These are phyloP conservation scores for Fremontodendron californicum DNA, from an alignment of 345 rosid species.

Conservation along the genomic window DNA sequence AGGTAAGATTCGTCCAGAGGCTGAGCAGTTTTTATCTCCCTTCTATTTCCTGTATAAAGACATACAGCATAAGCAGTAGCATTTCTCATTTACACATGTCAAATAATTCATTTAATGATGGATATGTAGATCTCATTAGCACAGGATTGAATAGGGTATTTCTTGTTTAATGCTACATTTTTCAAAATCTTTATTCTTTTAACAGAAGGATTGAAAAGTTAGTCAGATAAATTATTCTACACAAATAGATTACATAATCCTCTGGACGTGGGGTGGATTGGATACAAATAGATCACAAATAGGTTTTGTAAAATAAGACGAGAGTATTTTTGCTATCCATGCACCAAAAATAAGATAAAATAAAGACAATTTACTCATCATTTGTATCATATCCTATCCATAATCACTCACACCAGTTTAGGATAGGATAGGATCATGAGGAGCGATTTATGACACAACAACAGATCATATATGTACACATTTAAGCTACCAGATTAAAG, in stretches of 20 bases:
- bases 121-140: neutral
- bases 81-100: neutral
- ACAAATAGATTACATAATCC: neutral
- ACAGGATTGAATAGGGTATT: neutral
- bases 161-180: neutral
- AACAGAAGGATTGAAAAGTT: neutral
- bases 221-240: neutral
- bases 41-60: slow-evolving; percentile 29
- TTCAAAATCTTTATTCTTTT: neutral
- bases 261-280: neutral
- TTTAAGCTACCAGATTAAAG: neutral
- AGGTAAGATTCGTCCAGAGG: slow-evolving; percentile 22
- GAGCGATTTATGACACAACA: neutral
- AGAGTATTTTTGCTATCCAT: neutral
- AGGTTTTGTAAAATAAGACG: neutral
- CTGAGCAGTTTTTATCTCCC: slow-evolving; percentile 22
- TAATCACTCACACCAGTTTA: neutral
- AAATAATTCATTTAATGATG: neutral
- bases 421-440: neutral
- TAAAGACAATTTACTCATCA: neutral
- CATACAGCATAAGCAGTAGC: slow-evolving; percentile 8
- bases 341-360: neutral
- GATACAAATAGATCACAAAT: neutral
- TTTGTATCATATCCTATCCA: neutral
- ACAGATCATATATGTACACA: neutral